Evolutionary conservation across 257 asterid genomes (phyloP), one percentile per base, ranked within the genome.

Genomic region (Leptodermis oblonga): DNA sequence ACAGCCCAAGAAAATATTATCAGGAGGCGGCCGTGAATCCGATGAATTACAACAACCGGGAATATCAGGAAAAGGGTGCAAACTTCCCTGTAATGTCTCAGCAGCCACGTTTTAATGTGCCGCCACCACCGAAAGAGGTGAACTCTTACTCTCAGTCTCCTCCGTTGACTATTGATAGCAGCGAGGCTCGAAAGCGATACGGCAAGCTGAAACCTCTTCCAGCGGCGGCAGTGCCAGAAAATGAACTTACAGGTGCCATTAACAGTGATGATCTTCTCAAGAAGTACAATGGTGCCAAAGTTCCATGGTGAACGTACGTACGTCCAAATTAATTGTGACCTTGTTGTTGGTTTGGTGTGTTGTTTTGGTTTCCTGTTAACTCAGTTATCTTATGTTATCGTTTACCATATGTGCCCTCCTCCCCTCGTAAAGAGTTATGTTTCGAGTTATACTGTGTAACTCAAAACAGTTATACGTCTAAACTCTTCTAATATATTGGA

Each of bases 201-300:
- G 78, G 61, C 8, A 54, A 77, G 34, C 10, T 46, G 3, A 39
- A 56, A 18, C 37, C 77, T 18, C 41, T 17, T 25, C 30, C n/a
- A n/a, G n/a, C n/a, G n/a, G n/a, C n/a, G n/a, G n/a, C 58, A 14
- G 30, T 12, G 3, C 52, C 56, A 30, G 68, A 55, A 14, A 55
- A 13, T 26, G 41, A 28, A n/a, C 26, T 26, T 22, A 0, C 5
- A 28, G 68, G 68, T 53, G 41, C 51, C 25, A 66, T 78, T 45
- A 48, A 4, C 42, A 74, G 80, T 55, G 65, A 11, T 14, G 72
- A 71, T 4, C 77, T 73, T 41, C 25, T 67, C 70, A 12, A 6
- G 48, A 74, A 30, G 74, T 79, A 74, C 30, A 64, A 68, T 5
- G 83, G 80, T 23, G 72, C 62, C 70, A 70, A 62, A 34, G 67